phyloP scores from a whole-genome alignment of 2,329 filamentous ascomycete species.

The Ambrosiella cleistominuta region DNA sequence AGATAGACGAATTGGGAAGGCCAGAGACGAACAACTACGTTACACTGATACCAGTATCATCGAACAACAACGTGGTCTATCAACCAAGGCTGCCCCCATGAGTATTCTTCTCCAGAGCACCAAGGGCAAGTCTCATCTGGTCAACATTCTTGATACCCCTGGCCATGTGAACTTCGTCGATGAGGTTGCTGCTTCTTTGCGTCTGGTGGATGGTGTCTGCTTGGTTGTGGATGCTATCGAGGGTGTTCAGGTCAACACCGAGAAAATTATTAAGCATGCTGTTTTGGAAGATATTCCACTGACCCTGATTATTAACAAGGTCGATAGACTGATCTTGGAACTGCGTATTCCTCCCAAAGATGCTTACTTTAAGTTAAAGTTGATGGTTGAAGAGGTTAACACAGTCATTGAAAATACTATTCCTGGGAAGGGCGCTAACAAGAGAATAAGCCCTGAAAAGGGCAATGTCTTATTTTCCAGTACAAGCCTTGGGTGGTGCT shows the following conservation, averaged over 20 bases:
- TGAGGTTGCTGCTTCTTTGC: slow-evolving; percentile 75
- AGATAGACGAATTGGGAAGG: slow-evolving; percentile 64
- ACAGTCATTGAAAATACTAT: slow-evolving; percentile 79
- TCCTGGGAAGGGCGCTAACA: slow-evolving; percentile 61
- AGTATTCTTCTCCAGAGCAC: slow-evolving; percentile 75
- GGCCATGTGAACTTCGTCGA: slow-evolving; percentile 98
- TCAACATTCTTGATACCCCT: slow-evolving; percentile 91
- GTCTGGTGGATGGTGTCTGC: slow-evolving; percentile 80
- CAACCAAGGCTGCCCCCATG: slow-evolving; percentile 88
- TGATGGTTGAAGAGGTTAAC: slow-evolving; percentile 97
- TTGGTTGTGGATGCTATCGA: slow-evolving; percentile 92
- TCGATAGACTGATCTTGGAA: slow-evolving; percentile 88
- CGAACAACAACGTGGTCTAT: slow-evolving; percentile 77
- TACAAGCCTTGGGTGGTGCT: slow-evolving; percentile 89
- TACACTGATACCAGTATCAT: slow-evolving; percentile 88
- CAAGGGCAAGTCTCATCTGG: slow-evolving; percentile 81
- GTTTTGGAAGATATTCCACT: slow-evolving; percentile 78
- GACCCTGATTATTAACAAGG: slow-evolving; percentile 87
- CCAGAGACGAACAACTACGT: slow-evolving; percentile 72
- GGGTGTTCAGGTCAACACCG: slow-evolving; percentile 95
- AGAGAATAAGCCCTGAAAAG: slow-evolving; percentile 81
- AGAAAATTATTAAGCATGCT: slow-evolving; percentile 92
- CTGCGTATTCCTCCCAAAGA: slow-evolving; percentile 85
- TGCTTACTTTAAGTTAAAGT: slow-evolving; percentile 97
- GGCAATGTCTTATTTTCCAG: slow-evolving; percentile 97